Conservation (phyloP, 306 rosid genomes). For the Quercus rubra region DNA sequence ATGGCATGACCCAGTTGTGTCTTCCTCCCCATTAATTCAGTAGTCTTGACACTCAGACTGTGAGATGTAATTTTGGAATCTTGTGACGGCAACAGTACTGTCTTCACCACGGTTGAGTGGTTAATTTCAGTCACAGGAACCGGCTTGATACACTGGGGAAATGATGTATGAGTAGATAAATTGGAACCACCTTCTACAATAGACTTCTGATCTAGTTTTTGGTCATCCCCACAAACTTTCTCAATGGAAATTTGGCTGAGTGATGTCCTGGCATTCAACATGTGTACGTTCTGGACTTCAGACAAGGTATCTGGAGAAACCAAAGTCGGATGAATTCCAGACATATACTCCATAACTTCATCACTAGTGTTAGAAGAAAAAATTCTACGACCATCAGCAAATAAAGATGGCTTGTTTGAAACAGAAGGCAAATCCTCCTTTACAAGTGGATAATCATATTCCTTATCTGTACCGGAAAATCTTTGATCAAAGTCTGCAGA, state of each 20-base stretch:
- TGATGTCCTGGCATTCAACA: slow-evolving; percentile 25
- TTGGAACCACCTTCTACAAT: slow-evolving; percentile 36
- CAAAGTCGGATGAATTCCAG: slow-evolving; percentile 29
- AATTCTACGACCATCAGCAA: slow-evolving; percentile 31
- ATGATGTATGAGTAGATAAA: slow-evolving; percentile 22
- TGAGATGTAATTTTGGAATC: slow-evolving; percentile 38
- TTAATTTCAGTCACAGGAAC: slow-evolving; percentile 30
- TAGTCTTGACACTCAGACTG: slow-evolving; percentile 20
- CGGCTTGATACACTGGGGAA: slow-evolving; percentile 28
- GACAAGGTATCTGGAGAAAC: slow-evolving; percentile 43
- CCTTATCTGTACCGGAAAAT: slow-evolving; percentile 36
- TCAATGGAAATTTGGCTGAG: slow-evolving; percentile 22
- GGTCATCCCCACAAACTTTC: slow-evolving; percentile 36
- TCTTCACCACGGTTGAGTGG: slow-evolving; percentile 33
- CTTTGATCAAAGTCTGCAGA: slow-evolving; percentile 25
- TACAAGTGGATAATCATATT: slow-evolving; percentile 35
- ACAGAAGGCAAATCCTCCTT: slow-evolving; percentile 39
- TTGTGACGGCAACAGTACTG: slow-evolving; percentile 37
- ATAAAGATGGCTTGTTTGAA: slow-evolving; percentile 26
- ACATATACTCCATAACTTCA: slow-evolving; percentile 43
- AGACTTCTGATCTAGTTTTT: slow-evolving; percentile 29
- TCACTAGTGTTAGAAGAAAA: slow-evolving; percentile 34
- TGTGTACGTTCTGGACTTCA: slow-evolving; percentile 29
- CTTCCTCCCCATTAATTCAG: slow-evolving; percentile 40
- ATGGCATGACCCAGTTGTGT: slow-evolving; percentile 35